These are phyloP conservation scores for Anthostomella pinea DNA, from an alignment of 2,329 filamentous ascomycete genomes.

Conservation along the genomic window DNA sequence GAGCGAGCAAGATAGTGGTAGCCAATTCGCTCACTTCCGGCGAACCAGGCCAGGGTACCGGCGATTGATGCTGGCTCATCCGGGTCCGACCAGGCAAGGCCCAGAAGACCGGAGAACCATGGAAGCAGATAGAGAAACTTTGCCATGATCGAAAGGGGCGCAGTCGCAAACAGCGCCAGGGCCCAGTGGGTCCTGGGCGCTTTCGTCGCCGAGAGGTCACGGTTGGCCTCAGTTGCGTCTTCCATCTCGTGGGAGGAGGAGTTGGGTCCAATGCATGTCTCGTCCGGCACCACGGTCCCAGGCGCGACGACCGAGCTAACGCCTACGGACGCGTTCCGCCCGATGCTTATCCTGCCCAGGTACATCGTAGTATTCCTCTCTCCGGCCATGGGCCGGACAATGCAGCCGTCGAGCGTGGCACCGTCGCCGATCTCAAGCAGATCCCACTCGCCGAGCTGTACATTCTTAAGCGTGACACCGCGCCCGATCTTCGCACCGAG, in stretches of 20 bases:
- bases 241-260: slow-evolving; percentile 55
- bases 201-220: slow-evolving; percentile 38
- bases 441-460: slow-evolving; percentile 53
- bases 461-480: slow-evolving; percentile 45
- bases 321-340: slow-evolving; percentile 46
- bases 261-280: slow-evolving; percentile 53
- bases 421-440: slow-evolving; percentile 52
- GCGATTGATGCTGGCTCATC: slow-evolving; percentile 33
- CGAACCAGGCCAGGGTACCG: slow-evolving; percentile 48
- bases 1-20: slow-evolving; percentile 49
- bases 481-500: slow-evolving; percentile 53
- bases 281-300: slow-evolving; percentile 45
- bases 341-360: slow-evolving; percentile 49
- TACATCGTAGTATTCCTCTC: slow-evolving; percentile 59
- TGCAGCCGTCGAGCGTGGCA: slow-evolving; percentile 45
- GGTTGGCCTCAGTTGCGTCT: slow-evolving; percentile 46
- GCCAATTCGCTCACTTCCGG: slow-evolving; percentile 41
- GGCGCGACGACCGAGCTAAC: slow-evolving; percentile 48
- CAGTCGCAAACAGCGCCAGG: slow-evolving; percentile 39
- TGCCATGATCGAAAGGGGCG: slow-evolving; percentile 39
- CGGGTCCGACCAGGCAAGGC: slow-evolving; percentile 41
- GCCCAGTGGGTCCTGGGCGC: slow-evolving; percentile 44
- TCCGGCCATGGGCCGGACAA: slow-evolving; percentile 50
- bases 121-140: slow-evolving; percentile 44
- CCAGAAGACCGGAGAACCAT: slow-evolving; percentile 42